A percentile compares a stretch with the other conserved stretches of the same genome.
These are phyloP conservation scores for Populus nigra DNA, from an alignment of 345 rosid species.

Conservation along the genomic window DNA sequence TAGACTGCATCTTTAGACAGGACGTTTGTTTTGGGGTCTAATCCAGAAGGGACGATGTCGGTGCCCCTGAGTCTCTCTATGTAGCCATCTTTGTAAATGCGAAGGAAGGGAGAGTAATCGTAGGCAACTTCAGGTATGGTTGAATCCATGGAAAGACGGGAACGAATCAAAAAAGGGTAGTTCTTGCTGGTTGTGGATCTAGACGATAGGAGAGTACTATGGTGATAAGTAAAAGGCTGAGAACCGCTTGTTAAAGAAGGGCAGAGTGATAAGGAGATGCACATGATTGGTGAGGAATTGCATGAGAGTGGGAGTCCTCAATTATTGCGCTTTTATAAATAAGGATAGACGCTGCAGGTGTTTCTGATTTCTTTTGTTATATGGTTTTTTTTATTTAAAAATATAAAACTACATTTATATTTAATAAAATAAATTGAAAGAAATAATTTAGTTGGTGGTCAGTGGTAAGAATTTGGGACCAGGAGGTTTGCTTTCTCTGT, in stretches of 20 bases:
- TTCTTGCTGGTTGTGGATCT: neutral
- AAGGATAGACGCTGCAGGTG: too few relatives aligned
- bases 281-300: neutral
- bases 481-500: too few relatives aligned
- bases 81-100: conserved; percentile 11
- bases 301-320: too few relatives aligned
- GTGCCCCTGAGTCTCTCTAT: conserved; percentile 16
- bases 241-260: neutral
- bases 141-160: neutral
- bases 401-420: too few relatives aligned
- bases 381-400: too few relatives aligned
- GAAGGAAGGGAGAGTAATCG: conserved; percentile 11
- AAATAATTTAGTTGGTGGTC: too few relatives aligned
- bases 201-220: neutral
- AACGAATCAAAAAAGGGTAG: neutral
- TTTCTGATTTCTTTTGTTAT: too few relatives aligned
- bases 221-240: too few relatives aligned
- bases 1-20: conserved; percentile 15
- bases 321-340: too few relatives aligned
- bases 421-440: too few relatives aligned
- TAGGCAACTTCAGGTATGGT: neutral
- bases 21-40: conserved; percentile 10
- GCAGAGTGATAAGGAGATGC: neutral
- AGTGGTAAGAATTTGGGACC: too few relatives aligned
- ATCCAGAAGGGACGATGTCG: neutral